A percentile compares a stretch with the other conserved stretches of the same genome.
Conservation (phyloP, 768 basidiomycete species). For the Kwoniella europaea region DNA sequence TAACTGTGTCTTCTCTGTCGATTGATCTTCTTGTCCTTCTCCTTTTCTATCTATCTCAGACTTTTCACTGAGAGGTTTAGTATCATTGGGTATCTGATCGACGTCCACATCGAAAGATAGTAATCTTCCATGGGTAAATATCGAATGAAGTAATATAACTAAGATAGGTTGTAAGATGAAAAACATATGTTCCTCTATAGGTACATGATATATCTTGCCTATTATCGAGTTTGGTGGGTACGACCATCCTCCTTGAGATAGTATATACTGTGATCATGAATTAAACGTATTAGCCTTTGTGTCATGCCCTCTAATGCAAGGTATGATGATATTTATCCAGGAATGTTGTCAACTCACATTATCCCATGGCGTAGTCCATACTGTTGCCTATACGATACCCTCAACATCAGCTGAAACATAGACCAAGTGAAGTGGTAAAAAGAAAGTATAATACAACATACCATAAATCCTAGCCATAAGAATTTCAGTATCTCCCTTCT, state of each 20-base stretch:
- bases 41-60: not conserved
- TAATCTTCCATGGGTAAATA: slow-evolving; percentile 34
- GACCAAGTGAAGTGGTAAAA: not conserved
- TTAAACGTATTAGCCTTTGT: slow-evolving; percentile 2
- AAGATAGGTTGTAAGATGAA: slow-evolving; percentile 56
- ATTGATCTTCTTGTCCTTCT: not conserved
- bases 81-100: not conserved
- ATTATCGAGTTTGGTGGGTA: slow-evolving; percentile 52
- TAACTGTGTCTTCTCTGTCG: not conserved
- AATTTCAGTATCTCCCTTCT: slow-evolving; percentile 52
- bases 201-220: slow-evolving; percentile 43
- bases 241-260: slow-evolving; percentile 45
- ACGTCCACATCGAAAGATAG: slow-evolving; percentile 40
- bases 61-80: no score
- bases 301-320: no score
- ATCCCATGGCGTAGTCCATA: slow-evolving; percentile 58
- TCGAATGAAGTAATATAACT: slow-evolving; percentile 47
- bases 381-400: slow-evolving; percentile 40
- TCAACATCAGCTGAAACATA: not conserved
- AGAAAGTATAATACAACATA: slow-evolving; percentile 22
- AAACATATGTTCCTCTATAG: slow-evolving; percentile 57
- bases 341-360: slow-evolving; percentile 38
- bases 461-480: slow-evolving; percentile 49
- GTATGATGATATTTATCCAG: no score
- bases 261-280: slow-evolving; percentile 38